Evolutionary conservation across 1,139 yeast genomes (phyloP).

Genomic region (Geotrichum cucujoidarum): DNA sequence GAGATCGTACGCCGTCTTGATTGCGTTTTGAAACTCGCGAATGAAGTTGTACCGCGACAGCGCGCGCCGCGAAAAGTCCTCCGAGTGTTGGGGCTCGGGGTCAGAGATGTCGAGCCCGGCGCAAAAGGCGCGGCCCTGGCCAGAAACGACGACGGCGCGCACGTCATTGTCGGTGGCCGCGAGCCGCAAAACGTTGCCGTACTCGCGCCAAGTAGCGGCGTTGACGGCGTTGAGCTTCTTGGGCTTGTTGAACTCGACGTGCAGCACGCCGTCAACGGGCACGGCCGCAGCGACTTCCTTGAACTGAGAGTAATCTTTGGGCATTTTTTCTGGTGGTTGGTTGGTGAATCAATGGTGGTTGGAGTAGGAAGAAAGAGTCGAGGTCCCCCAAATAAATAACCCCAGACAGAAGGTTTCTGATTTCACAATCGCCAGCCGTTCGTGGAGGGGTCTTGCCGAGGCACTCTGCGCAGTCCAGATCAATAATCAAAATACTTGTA

Average conservation of each 20-base stretch:
- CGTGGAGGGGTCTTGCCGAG: no score
- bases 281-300: conserved; percentile 20
- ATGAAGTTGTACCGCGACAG: conserved; percentile 33
- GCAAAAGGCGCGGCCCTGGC: conserved; percentile 54
- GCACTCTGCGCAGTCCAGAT: no score
- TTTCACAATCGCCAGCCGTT: no score
- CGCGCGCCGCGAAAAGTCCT: conserved; percentile 37
- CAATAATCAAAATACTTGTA: no score
- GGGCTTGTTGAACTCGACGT: conserved; percentile 63
- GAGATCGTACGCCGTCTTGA: conserved; percentile 35
- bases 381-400: no score
- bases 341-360: not conserved
- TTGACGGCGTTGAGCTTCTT: conserved; percentile 56
- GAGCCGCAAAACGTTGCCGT: conserved; percentile 45
- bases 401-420: no score
- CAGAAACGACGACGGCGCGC: conserved; percentile 55
- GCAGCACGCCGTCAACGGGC: conserved; percentile 46
- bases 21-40: conserved; percentile 53
- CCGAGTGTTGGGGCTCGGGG: conserved; percentile 4
- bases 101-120: conserved; percentile 57
- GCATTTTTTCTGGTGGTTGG: not conserved
- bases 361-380: not conserved
- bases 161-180: conserved; percentile 47
- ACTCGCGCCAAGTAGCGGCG: conserved; percentile 41
- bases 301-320: conserved; percentile 12